Base-by-base conservation (phyloP, 345 rosid genomes). In the Eucalyptus coolabah region DNA sequence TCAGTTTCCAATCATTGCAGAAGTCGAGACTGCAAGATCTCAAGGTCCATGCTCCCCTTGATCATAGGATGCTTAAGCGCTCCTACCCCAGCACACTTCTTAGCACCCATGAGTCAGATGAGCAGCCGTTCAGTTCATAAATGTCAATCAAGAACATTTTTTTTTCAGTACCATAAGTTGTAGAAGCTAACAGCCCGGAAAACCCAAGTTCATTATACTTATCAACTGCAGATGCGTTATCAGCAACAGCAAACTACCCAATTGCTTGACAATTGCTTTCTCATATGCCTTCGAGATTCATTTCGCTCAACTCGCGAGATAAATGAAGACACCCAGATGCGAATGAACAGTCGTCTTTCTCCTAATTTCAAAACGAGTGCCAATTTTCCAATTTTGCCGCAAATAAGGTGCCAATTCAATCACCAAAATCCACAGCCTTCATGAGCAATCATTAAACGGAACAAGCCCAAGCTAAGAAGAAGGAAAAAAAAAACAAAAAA, bases 391-490 rank as follows among this genome's bases (percentile, higher is more conserved):
- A 21, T 77, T 56, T 56, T 40, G 47, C 9, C 85, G 15, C 47
- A 40, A 40, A 6, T 40, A 37, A 77, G 47, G 30, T 0, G 30
- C 85, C 47, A 0, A 77, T 77, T 21, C 85, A 40, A 77, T 77
- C 47, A 40, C 30, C 47, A 42, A 77, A 72, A 12, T 40, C 24
- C 15, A 77, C 30, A 77, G 85, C 47, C 85, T 34, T 34, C 82
- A 34, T 34, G 0, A 0, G 26, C 82, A 72, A 69, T 0, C 0
- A 32, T 14, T 17, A 8, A 69, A 32, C 23, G 40, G 16, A 21
- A 77, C 0, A 21, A 40, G 30, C 83, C 83, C 47, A 0, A 37
- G 47, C 83, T 40, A 77, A 23, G 0, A 21, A 26, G 59, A 77
- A 34, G 34, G 3, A 34, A 3, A 21, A 8, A 72, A 3, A 24